A percentile compares a stretch with the other conserved stretches of the same genome.
phyloP scores from a whole-genome alignment of 345 rosid genomes.

The Camelina laxa region DNA sequence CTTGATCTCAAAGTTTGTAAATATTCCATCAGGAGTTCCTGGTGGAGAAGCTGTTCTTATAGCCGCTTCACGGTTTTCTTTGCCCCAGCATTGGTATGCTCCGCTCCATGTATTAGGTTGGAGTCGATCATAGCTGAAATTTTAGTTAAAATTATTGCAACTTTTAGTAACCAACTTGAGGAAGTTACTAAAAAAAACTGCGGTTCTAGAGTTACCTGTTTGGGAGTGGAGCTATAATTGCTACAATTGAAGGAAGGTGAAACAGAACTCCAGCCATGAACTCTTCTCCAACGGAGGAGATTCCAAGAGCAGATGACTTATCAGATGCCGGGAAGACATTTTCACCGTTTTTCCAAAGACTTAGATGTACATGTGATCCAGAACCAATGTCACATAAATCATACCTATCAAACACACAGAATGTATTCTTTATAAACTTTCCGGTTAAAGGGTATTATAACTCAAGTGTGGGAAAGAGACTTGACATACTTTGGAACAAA shows the following conservation, averaged over 20 bases:
- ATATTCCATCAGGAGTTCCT: slow-evolving; percentile 67
- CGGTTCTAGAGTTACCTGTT: slow-evolving; percentile 59
- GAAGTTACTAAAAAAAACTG: not conserved
- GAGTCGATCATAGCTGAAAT: slow-evolving; percentile 82
- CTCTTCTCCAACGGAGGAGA: slow-evolving; percentile 69
- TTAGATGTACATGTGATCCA: slow-evolving; percentile 94
- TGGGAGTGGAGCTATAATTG: slow-evolving; percentile 86
- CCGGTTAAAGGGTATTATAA: not conserved
- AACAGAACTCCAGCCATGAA: slow-evolving; percentile 94
- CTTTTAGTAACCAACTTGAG: not conserved
- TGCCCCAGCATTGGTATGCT: slow-evolving; percentile 99
- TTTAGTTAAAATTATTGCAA: not conserved
- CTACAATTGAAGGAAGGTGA: slow-evolving; percentile 90
- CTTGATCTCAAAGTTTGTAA: slow-evolving; percentile 95
- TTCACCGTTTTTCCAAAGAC: slow-evolving; percentile 76
- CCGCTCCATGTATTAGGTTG: slow-evolving; percentile 97
- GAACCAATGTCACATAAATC: slow-evolving; percentile 86
- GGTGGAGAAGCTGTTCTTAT: slow-evolving; percentile 93
- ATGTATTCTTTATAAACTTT: slow-evolving; percentile 1
- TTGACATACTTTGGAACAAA: slow-evolving; percentile 84
- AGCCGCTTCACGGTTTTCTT: slow-evolving; percentile 90
- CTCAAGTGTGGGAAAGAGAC: slow-evolving; percentile 10
- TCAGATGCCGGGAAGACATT: slow-evolving; percentile 78
- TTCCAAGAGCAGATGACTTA: slow-evolving; percentile 69
- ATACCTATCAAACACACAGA: slow-evolving; percentile 54